Base-by-base conservation (phyloP, 371 early-diverging fungal species). In the Mortierella polycephala region DNA sequence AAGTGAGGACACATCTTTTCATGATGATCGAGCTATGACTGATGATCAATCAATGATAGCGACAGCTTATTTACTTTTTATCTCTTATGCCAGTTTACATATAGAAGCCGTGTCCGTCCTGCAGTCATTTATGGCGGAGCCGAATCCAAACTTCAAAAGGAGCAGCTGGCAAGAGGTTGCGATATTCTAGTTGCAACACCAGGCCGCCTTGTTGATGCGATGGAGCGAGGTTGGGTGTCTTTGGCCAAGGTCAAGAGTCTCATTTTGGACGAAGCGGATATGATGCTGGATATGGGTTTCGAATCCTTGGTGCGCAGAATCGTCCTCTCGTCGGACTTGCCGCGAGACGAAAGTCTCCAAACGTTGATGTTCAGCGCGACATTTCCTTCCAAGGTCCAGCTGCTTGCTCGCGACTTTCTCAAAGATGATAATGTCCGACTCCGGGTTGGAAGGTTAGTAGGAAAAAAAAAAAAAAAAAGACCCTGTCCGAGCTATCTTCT, bases 271-370 rank as follows among this genome's bases (percentile, higher is more conserved):
- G 99, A 99, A 71, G 98, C 98, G 7, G 98, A 98, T 75, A 89
- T 98, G 67, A 98, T 98, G 96, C 85, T 99, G 60, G 99, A 99
- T 82, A 95, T 98, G 97, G 99, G 99, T 74, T 99, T 99, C 85
- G 99, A 99, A 86, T 90, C 94, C 0, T 57, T 87, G 87, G 89
- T 99, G 50, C 93, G 97, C 80, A 89, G 90, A 68, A 95, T 99
- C 67, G 91, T 98, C 20, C 42, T 60, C 1, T 49, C 20, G 4
- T 71, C 72, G 1, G 68, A 67, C 44, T 41, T 77, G 55, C 65
- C 77, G 1, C 61, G 68, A 10, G 79, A 69, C 37, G 65, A 72
- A 46, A 41, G 96, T 61, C 87, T 97, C 57, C 99, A 99, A 81
- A 98, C 98, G 45, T 91, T 98, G 55, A 96, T 99, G 96, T 99